Conservation (phyloP, 2,329 filamentous ascomycete species). For the Fusarium sp. region DNA sequence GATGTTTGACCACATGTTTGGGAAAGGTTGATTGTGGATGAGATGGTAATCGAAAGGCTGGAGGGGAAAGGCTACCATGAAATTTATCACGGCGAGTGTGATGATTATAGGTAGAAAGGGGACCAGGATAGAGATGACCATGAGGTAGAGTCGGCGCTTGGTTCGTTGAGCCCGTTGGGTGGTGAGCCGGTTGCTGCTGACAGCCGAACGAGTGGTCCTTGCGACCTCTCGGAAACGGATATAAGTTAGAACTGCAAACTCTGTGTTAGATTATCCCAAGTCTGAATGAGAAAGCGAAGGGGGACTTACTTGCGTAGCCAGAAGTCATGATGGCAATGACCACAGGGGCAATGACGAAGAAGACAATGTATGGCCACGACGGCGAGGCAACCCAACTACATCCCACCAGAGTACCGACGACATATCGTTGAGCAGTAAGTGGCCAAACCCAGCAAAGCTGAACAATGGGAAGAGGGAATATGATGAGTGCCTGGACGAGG, state of each 20-base stretch:
- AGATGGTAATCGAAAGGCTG: constrained; percentile 55
- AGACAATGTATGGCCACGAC: constrained; percentile 62
- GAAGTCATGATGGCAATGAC: constrained; percentile 58
- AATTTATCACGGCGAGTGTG: constrained; percentile 56
- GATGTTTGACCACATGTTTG: constrained; percentile 61
- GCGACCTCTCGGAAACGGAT: constrained; percentile 61
- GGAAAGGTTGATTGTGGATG: constrained; percentile 54
- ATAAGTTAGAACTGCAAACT: constrained; percentile 58
- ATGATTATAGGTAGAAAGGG: constrained; percentile 64
- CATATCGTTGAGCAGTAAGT: constrained; percentile 61
- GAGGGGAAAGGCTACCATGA: constrained; percentile 47
- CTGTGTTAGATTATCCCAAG: neutral
- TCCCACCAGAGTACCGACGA: constrained; percentile 62
- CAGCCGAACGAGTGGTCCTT: constrained; percentile 53
- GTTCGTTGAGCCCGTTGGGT: constrained; percentile 60
- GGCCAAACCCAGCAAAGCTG: constrained; percentile 63
- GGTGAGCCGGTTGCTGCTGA: constrained; percentile 56
- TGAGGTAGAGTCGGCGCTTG: constrained; percentile 66
- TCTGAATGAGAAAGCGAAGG: neutral
- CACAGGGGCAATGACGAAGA: constrained; percentile 61
- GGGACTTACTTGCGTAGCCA: constrained; percentile 61
- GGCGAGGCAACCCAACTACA: constrained; percentile 59
- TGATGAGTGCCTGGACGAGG: constrained; percentile 63
- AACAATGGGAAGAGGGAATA: constrained; percentile 65
- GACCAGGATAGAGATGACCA: constrained; percentile 64